Percentiles rank a stretch among this genome's conserved stretches.
These are phyloP conservation scores for Parastagonospora nodorum DNA, from an alignment of 2,329 filamentous ascomycete genomes.

Conservation along the genomic window DNA sequence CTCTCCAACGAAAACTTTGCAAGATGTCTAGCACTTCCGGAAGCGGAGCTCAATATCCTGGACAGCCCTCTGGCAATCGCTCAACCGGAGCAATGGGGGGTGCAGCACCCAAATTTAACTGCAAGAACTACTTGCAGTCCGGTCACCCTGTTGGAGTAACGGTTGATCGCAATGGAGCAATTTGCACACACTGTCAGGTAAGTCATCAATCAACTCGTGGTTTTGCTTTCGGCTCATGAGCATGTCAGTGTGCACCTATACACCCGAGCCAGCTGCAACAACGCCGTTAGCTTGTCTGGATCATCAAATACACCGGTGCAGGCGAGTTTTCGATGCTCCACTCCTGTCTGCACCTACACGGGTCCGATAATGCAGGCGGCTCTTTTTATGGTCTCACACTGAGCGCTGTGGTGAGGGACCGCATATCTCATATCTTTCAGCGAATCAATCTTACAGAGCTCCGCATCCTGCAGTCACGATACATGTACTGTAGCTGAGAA, in stretches of 20 bases:
- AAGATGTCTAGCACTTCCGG: constrained; percentile 1
- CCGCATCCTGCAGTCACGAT: no score
- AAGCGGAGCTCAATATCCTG: constrained; percentile 6
- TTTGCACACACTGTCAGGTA: constrained; percentile 32
- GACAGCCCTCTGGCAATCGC: constrained; percentile 19
- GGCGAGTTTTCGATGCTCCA: not conserved
- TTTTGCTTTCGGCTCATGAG: constrained; percentile 19
- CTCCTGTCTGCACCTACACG: not conserved
- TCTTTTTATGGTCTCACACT: not conserved
- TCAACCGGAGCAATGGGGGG: constrained; percentile 32
- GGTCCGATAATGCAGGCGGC: not conserved
- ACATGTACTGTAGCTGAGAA: no score
- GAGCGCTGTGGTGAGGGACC: not conserved
- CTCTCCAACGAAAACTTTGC: not conserved
- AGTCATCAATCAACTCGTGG: constrained; percentile 17
- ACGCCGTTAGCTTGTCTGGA: no score
- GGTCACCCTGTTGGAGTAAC: constrained; percentile 23
- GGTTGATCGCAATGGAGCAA: constrained; percentile 20
- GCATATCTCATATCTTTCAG: not conserved
- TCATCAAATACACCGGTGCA: no score
- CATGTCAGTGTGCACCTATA: constrained; percentile 22
- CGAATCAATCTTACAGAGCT: not conserved
- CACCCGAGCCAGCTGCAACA: not conserved
- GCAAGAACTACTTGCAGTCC: constrained; percentile 24
- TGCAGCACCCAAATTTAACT: constrained; percentile 24